Evolutionary conservation across 192 early-diverging fungal species (phyloP), one percentile per base, ranked within the genome.

Genomic region (Radiomyces spectabilis): DNA sequence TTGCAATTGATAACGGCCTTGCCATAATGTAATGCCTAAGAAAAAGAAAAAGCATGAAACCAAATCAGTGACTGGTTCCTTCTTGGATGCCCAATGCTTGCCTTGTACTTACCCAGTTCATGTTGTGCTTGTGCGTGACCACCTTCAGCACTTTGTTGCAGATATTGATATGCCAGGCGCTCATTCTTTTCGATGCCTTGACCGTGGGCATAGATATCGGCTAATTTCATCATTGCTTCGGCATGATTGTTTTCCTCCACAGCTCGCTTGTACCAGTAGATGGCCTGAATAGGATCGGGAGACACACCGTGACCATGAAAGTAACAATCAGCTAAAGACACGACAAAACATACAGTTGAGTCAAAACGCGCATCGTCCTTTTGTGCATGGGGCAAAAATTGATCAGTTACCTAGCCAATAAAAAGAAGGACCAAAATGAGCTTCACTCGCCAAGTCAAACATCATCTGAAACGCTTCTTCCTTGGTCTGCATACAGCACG

Each of bases 271-370:
- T 51, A 67, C 46, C 53, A 53, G 3, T 38, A 27, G 19, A 67
- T n/a, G 6, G 65, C 65, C 16, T 15, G 18, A 9, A 38, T n/a
- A 9, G 46, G 38, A 50, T 59, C 34, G 12, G 48, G 51, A 16
- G 42, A 21, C 2, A 47, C 45, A 21, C 56, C 57, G 13, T 40
- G 60, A 18, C 65, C 65, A 9, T 33, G 45, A 42, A 56, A 37
- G 37, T 61, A 67, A 35, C 65, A 67, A 30, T 67, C 57, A 41
- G 46, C 57, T 38, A 51, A 25, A 32, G 27, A 49, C 37, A 21
- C 25, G 1, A 27, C 10, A 13, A 48, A 25, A 48, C 15, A 48
- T 12, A 22, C 6, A 47, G 13, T 7, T n/a, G n/a, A n/a, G n/a
- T n/a, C n/a, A n/a, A n/a, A n/a, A n/a, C n/a, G n/a, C n/a, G n/a